Evolutionary conservation across 768 basidiomycete genomes (phyloP), one percentile per base, ranked within the genome.

Genomic region (Lenzites betulinus): DNA sequence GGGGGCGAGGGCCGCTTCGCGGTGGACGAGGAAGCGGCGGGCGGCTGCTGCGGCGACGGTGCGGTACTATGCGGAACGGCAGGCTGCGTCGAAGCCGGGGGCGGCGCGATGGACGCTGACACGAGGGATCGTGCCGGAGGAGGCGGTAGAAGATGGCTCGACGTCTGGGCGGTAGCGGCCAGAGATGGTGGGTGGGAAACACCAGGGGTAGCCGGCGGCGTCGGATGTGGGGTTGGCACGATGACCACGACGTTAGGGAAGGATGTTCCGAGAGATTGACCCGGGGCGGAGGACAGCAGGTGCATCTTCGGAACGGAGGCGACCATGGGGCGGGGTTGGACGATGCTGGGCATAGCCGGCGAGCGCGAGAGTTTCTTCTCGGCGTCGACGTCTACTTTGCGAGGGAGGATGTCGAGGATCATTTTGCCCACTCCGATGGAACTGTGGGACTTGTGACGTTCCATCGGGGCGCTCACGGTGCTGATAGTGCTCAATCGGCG

Each of bases 221-320:
- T 92, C 1, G 87, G 88, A 64, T 87, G 87, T 2, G 89, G 90
- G 0, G 90, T 91, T 18, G 90, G 88, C 64, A 88, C 85, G 9
- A 91, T 84, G 22, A 92, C 80, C 16, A 90, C 81, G 7, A 92
- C 79, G 26, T 80, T 78, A 15, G 86, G 87, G 33, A 82, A 77
- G 67, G 54, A 73, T 62, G 60, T 65, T 26, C 71, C 66, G 1
- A 67, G 23, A 5, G 66, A 23, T 1, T 73, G 63, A 20, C 72
- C 53, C 23, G 67, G 58, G 39, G 67, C 63, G 51, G 62, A 65
- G 39, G 72, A 72, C 28, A 70, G 53, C 58, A n/a, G n/a, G n/a
- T 69, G 67, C 3, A 69, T 51, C 13, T 67, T 61, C 7, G 67
- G 66, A 43, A 68, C 49, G 43, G 64, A 36, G 23, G 61, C 64